Evolutionary conservation across 2,329 filamentous ascomycete species (phyloP), one percentile per base, ranked within the genome.

Genomic region (Cadophora sp.): DNA sequence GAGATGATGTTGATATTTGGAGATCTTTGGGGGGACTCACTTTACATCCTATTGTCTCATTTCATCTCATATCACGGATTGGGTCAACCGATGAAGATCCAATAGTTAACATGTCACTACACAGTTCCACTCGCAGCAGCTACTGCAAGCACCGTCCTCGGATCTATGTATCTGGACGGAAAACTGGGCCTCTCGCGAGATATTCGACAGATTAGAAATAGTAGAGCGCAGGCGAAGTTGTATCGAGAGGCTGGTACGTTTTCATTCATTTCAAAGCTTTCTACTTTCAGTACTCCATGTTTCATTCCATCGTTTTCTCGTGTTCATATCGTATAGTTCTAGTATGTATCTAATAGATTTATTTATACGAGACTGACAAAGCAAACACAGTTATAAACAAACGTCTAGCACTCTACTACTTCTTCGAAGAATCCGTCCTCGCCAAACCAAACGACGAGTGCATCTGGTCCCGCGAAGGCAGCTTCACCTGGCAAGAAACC

Each of bases 151-250:
- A 73, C 72, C n/a, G 75, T 77, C 41, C 78, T 81, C n/a, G 79
- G 81, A 14, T 83, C 84, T 16, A 71, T 76, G 69, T 92, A 92
- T 72, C 79, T 91, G 53, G 86, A 94, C 74, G 91, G 87, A 63
- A 92, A 91, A 80, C 89, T 85, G 72, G 87, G 91, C 75, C 75
- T 94, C 59, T 76, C 79, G 50, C 87, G 91, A 73, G 91, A 94
- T 76, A 70, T 90, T 18, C 72, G 75, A 0, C 72, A 73, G 7
- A 76, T 91, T n/a, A 75, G 80, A 14, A 78, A 78, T 13, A 67
- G 80, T n/a, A 81, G 78, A 43, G 78, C 76, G 39, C 79, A 80
- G 11, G 78, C 80, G 61, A 82, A 83, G 61, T 77, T 81, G 2
- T 83, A 84, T 63, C 77, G 78, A 4, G 80, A 82, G 76, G 84